Percentiles rank a stretch among this genome's conserved stretches.
phyloP scores from a whole-genome alignment of 2,329 filamentous ascomycete species.

The Diatrype stigma region DNA sequence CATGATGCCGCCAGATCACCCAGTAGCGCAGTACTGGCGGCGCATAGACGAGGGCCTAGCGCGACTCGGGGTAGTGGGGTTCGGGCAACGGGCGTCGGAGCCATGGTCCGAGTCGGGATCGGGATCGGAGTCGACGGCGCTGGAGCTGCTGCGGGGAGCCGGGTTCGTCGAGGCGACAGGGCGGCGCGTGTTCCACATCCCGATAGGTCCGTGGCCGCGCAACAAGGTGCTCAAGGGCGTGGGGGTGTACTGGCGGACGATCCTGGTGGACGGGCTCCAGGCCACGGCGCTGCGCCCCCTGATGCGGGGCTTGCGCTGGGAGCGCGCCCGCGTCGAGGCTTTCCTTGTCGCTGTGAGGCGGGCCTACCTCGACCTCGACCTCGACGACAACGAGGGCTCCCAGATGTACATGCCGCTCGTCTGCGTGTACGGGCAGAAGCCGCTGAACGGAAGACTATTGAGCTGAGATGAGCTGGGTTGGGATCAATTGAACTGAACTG shows the following conservation, averaged over 20 bases:
- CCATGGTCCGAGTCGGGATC: too few relatives aligned
- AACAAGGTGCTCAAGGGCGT: slow-evolving; percentile 48
- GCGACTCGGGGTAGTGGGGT: slow-evolving; percentile 42
- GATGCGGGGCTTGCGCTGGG: slow-evolving; percentile 46
- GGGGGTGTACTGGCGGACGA: slow-evolving; percentile 47
- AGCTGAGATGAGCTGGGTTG: too few relatives aligned
- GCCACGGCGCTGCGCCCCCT: slow-evolving; percentile 50
- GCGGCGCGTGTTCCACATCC: slow-evolving; percentile 46
- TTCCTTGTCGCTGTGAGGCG: slow-evolving; percentile 45
- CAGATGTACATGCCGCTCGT: slow-evolving; percentile 54
- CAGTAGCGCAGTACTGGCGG: slow-evolving; percentile 43
- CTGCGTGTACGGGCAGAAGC: slow-evolving; percentile 52
- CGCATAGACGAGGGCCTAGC: slow-evolving; percentile 40
- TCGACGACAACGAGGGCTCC: slow-evolving; percentile 37
- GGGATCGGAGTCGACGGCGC: slow-evolving; percentile 28
- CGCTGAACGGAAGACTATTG: slow-evolving; percentile 16
- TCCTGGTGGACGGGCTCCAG: slow-evolving; percentile 46
- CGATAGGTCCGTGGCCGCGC: slow-evolving; percentile 51
- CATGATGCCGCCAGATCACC: slow-evolving; percentile 33
- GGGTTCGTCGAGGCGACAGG: slow-evolving; percentile 52
- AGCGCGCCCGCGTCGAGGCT: slow-evolving; percentile 42
- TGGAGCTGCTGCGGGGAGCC: slow-evolving; percentile 45
- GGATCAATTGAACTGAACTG: too few relatives aligned
- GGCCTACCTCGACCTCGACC: too few relatives aligned
- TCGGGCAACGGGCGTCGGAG: too few relatives aligned